Conservation (phyloP, 2,329 filamentous ascomycete genomes). For the Talaromyces sp. region DNA sequence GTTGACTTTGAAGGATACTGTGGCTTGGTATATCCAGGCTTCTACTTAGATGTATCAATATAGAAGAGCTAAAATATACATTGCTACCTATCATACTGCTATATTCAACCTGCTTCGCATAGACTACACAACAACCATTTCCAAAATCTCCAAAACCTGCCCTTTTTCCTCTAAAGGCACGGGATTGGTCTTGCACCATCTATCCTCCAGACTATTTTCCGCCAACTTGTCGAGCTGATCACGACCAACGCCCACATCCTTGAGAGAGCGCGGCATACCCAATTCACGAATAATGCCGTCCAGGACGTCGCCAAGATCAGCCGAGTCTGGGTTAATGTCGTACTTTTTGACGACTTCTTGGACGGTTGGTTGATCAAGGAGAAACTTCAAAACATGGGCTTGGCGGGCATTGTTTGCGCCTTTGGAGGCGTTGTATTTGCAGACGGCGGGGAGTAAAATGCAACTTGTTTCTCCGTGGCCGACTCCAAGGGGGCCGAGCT, state of each 20-base stretch:
- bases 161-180: slow-evolving; percentile 44
- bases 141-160: slow-evolving; percentile 51
- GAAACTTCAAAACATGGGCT: slow-evolving; percentile 33
- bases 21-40: slow-evolving; percentile 26
- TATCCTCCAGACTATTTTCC: slow-evolving; percentile 47
- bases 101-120: neutral
- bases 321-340: slow-evolving; percentile 21
- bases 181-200: slow-evolving; percentile 49
- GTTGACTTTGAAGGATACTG: slow-evolving; percentile 50
- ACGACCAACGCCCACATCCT: slow-evolving; percentile 47
- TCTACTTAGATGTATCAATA: neutral
- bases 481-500: slow-evolving; percentile 52
- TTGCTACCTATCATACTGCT: neutral
- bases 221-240: slow-evolving; percentile 48
- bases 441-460: slow-evolving; percentile 52
- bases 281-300: slow-evolving; percentile 49
- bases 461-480: slow-evolving; percentile 58
- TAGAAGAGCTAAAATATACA: neutral
- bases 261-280: slow-evolving; percentile 51
- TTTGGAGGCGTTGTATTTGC: slow-evolving; percentile 49
- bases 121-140: slow-evolving; percentile 30
- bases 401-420: slow-evolving; percentile 43
- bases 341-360: slow-evolving; percentile 31
- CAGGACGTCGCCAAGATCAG: slow-evolving; percentile 50
- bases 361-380: slow-evolving; percentile 38